Percentiles rank a stretch among this genome's conserved stretches.
phyloP scores from a whole-genome alignment of 441 rosid genomes.

The Syzygium syzygioides region DNA sequence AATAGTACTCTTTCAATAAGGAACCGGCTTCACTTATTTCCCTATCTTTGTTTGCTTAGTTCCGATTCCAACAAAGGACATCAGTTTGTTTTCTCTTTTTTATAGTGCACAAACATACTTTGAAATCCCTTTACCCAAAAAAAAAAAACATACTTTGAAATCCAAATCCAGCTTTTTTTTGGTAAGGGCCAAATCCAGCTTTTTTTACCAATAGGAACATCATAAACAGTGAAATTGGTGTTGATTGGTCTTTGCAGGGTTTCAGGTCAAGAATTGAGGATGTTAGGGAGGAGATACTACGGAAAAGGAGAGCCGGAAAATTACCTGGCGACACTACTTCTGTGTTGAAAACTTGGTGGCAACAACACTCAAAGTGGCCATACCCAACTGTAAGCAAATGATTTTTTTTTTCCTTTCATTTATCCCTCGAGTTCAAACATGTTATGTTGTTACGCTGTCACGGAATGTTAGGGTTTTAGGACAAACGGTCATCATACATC shows the following conservation, averaged over 20 bases:
- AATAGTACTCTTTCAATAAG: background rate
- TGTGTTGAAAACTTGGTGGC: conserved; percentile 94
- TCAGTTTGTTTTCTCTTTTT: background rate
- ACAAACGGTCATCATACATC: background rate
- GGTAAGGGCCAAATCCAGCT: background rate
- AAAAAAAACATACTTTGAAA: background rate
- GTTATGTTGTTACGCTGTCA: background rate
- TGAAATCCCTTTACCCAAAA: too few species aligned
- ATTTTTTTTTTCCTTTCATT: background rate
- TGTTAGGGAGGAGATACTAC: conserved; percentile 90
- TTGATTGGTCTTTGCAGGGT: conserved; percentile 38
- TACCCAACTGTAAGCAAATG: conserved; percentile 78
- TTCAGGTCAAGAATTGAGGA: conserved; percentile 91
- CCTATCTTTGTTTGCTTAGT: background rate
- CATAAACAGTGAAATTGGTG: background rate
- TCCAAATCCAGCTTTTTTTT: too few species aligned
- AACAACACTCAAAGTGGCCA: conserved; percentile 95
- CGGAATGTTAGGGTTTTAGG: background rate
- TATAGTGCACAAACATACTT: background rate
- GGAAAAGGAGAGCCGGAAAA: conserved; percentile 95
- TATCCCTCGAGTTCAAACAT: background rate
- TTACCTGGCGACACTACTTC: conserved; percentile 99
- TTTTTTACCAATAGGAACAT: background rate
- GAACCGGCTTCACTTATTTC: background rate
- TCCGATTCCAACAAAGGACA: background rate